Conservation (phyloP, 305 asterid genomes). For the Solanum hybrid region DNA sequence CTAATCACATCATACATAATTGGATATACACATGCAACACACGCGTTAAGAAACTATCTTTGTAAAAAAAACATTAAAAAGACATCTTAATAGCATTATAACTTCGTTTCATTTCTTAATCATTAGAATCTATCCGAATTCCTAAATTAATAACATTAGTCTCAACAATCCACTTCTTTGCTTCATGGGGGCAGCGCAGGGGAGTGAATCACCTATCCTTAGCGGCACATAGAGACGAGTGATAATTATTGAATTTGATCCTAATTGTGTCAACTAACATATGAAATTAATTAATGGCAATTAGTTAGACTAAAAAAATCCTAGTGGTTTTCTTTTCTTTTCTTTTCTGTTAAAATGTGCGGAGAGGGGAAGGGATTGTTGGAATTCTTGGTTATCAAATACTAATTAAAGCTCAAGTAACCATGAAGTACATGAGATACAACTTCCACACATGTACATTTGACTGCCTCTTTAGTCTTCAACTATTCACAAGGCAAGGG, state of each 20-base stretch:
- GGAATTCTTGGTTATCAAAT: not conserved
- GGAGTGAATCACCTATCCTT: not conserved
- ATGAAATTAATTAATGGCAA: not conserved
- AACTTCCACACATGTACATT: not conserved
- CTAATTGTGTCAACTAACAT: not conserved
- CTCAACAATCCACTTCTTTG: not conserved
- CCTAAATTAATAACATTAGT: not conserved
- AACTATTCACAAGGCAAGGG: constrained; percentile 3
- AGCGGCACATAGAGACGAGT: not conserved
- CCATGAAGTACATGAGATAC: not conserved
- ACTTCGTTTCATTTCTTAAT: no score
- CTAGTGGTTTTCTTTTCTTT: not conserved
- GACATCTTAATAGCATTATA: not conserved
- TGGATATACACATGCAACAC: not conserved
- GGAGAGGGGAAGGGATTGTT: not conserved
- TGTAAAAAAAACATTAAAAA: not conserved
- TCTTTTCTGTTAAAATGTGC: not conserved
- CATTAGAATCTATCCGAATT: not conserved
- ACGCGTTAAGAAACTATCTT: not conserved
- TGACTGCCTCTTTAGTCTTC: constrained; percentile 2
- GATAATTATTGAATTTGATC: not conserved
- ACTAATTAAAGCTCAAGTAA: not conserved
- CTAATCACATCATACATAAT: no score
- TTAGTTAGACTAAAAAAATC: not conserved
- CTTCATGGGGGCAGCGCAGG: fast-evolving